Evolutionary conservation across 2,329 filamentous ascomycete genomes (phyloP).

Genomic region (Beauveria scarabaeidicola): DNA sequence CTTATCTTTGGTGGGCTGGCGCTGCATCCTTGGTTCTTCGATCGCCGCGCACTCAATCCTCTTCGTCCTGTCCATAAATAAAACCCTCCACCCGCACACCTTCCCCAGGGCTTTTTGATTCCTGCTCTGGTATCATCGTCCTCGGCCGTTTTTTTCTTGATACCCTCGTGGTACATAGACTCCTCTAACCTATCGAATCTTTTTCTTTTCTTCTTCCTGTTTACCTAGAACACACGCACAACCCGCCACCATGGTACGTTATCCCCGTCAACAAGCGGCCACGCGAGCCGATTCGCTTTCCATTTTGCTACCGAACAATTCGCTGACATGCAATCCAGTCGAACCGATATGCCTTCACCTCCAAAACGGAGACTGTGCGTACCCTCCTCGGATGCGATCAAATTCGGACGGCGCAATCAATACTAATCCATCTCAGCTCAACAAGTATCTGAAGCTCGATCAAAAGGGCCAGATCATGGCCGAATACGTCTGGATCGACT

Average conservation of each 20-base stretch:
- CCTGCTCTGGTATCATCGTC: background rate
- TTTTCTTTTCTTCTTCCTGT: background rate
- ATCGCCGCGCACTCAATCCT: conserved; percentile 1
- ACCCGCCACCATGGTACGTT: conserved; percentile 8
- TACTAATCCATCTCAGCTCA: conserved; percentile 49
- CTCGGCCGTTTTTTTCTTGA: background rate
- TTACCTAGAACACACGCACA: background rate
- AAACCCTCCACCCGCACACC: conserved; percentile 8
- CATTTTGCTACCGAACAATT: background rate
- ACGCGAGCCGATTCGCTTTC: background rate
- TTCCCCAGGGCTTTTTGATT: background rate
- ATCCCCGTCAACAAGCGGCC: background rate
- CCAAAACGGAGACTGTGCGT: conserved; percentile 28
- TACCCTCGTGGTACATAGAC: background rate
- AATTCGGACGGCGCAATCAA: background rate
- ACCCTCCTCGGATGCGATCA: background rate
- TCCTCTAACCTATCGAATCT: background rate
- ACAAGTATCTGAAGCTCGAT: conserved; percentile 85
- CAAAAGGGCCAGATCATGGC: conserved; percentile 85
- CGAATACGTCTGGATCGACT: conserved; percentile 96
- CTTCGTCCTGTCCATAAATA: conserved; percentile 1
- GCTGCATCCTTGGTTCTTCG: background rate
- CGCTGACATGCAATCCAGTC: conserved; percentile 18
- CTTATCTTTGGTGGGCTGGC: conserved; percentile 9
- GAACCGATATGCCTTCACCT: conserved; percentile 20